These are phyloP conservation scores for Hanseniaspora valbyensis DNA, from an alignment of 805 yeast genomes.

Conservation along the genomic window DNA sequence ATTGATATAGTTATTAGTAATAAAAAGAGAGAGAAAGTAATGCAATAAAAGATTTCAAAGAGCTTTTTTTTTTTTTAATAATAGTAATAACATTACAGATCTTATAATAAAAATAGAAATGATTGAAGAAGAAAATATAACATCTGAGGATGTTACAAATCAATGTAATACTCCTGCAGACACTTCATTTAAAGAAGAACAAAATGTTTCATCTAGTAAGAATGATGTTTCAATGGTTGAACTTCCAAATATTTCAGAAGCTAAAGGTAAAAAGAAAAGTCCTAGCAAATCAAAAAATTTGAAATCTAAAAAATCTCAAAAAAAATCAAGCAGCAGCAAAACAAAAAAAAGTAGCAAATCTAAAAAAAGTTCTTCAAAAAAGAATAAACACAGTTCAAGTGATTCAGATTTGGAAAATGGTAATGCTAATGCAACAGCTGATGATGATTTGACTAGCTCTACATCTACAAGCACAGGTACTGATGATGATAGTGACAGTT, in stretches of 20 bases:
- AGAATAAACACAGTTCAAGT: not conserved
- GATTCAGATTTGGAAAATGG: not conserved
- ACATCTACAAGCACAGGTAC: not conserved
- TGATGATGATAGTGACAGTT: not conserved
- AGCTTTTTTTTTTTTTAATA: not conserved
- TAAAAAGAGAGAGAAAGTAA: not conserved
- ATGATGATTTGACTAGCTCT: not conserved
- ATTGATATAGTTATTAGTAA: not conserved
- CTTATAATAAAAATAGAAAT: not conserved
- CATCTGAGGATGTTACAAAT: not conserved
- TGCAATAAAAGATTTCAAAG: no score
- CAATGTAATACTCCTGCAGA: not conserved
- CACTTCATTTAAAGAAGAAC: not conserved
- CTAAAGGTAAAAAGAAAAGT: not conserved
- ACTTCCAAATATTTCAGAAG: conserved; percentile 11
- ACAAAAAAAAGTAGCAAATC: conserved; percentile 1
- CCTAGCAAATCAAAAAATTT: not conserved
- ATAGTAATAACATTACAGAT: not conserved
- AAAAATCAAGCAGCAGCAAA: not conserved
- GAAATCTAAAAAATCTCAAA: not conserved
- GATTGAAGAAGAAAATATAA: not conserved
- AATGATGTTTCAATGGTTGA: conserved; percentile 11
- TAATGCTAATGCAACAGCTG: not conserved
- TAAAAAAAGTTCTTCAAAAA: conserved; percentile 3
- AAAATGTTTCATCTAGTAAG: not conserved